Evolutionary conservation across 768 basidiomycete genomes (phyloP).

Genomic region (Pleurotus citrinopileatus): DNA sequence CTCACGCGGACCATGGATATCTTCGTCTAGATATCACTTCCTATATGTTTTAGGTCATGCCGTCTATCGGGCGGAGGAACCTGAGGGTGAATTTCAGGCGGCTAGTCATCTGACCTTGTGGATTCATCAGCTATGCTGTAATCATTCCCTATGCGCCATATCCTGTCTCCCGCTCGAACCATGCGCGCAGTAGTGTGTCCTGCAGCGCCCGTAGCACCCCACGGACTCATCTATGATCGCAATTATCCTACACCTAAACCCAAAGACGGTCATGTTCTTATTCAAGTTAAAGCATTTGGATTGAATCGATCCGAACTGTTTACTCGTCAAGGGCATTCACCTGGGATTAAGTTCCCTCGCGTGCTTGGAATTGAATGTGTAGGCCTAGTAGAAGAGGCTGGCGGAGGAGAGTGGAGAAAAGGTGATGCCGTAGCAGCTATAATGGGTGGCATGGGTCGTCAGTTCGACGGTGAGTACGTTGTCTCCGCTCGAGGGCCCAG

Average conservation of each 20-base stretch:
- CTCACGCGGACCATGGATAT: too few species aligned
- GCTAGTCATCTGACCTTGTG: too few species aligned
- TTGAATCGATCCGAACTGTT: constrained; percentile 9
- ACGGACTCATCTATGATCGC: constrained; percentile 17
- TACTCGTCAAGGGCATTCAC: constrained; percentile 17
- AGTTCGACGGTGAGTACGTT: constrained; percentile 19
- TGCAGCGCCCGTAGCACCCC: constrained; percentile 18
- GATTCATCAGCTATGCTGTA: too few species aligned
- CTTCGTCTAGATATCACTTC: too few species aligned
- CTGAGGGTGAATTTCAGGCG: too few species aligned
- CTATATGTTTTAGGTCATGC: too few species aligned
- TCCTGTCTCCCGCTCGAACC: background rate
- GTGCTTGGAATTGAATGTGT: constrained; percentile 23
- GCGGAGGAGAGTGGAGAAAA: constrained; percentile 21
- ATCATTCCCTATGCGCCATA: too few species aligned
- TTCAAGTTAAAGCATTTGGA: constrained; percentile 20
- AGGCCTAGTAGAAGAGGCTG: constrained; percentile 23
- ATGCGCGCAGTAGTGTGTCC: constrained; percentile 25
- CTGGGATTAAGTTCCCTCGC: constrained; percentile 20
- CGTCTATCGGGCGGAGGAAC: too few species aligned
- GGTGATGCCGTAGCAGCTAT: constrained; percentile 22
- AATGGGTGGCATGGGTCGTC: constrained; percentile 22
- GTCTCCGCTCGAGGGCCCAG: background rate
- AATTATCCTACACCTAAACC: constrained; percentile 17
- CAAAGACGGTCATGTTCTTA: constrained; percentile 20